phyloP scores from a whole-genome alignment of 768 basidiomycete genomes.

The Neoboletus magnificus region DNA sequence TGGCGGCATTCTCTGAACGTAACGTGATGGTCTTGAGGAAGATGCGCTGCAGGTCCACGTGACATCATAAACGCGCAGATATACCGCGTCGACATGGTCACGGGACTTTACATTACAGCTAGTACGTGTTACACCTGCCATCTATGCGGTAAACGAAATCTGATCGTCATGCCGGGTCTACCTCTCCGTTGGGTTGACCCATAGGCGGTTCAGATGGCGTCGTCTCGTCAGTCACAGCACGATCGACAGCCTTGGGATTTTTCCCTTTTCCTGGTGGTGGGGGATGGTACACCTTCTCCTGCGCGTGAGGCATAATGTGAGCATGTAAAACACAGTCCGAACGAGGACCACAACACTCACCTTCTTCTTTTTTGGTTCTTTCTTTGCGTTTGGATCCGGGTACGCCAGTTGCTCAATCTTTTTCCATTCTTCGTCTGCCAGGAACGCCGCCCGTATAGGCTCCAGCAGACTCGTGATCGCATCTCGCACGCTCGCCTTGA shows the following conservation, averaged over 20 bases:
- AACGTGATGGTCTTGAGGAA: background rate
- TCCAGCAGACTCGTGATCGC: constrained; percentile 72
- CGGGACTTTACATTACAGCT: background rate
- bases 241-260: constrained; percentile 31
- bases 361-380: constrained; percentile 66
- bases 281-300: constrained; percentile 83
- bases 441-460: constrained; percentile 78
- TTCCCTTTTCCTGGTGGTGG: constrained; percentile 80
- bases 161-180: constrained; percentile 1
- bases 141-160: background rate
- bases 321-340: background rate
- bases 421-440: constrained; percentile 78
- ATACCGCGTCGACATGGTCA: background rate
- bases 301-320: background rate
- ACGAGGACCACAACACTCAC: background rate
- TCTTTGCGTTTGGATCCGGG: constrained; percentile 67
- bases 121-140: background rate
- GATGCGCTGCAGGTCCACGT: background rate
- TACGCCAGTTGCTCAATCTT: constrained; percentile 76
- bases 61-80: background rate
- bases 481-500: constrained; percentile 76
- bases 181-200: constrained; percentile 6
- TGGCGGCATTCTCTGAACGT: background rate
- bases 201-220: background rate
- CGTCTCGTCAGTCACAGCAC: background rate